Conservation (phyloP, 2,329 filamentous ascomycete genomes). For the Fusarium temperatum region DNA sequence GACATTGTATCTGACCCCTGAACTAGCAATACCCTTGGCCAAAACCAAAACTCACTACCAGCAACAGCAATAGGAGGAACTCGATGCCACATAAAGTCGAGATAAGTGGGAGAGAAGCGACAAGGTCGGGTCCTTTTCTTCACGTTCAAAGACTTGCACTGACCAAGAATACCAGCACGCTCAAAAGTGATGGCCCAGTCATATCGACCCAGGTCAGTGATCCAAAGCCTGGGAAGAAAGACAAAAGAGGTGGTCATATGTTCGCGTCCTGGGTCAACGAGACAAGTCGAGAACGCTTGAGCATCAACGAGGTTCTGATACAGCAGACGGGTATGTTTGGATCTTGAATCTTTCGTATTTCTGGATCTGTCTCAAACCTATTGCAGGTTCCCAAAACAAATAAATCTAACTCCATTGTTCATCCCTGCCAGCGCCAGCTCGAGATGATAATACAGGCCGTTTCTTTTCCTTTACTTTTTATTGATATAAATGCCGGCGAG, state of each 20-base stretch:
- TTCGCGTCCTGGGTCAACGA: slow-evolving; percentile 23
- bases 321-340: slow-evolving; percentile 8
- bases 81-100: slow-evolving; percentile 26
- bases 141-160: background rate
- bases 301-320: slow-evolving; percentile 29
- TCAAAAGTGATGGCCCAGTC: background rate
- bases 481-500: slow-evolving; percentile 3
- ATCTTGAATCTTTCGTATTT: slow-evolving; percentile 20
- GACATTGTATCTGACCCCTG: background rate
- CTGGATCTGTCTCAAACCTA: slow-evolving; percentile 26
- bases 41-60: background rate
- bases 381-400: slow-evolving; percentile 20
- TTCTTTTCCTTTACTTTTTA: slow-evolving; percentile 6
- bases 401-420: slow-evolving; percentile 34
- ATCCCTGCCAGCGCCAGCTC: slow-evolving; percentile 38
- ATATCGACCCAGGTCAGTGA: background rate
- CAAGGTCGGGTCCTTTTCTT: background rate
- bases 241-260: slow-evolving; percentile 7
- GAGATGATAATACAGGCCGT: slow-evolving; percentile 34
- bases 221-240: background rate
- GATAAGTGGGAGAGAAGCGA: background rate
- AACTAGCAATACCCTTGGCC: background rate
- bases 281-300: slow-evolving; percentile 17
- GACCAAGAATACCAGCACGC: background rate
- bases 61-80: background rate